Percentiles rank a stretch among this genome's conserved stretches.
These are phyloP conservation scores for Blastocystis sp. DNA, from an alignment of 352 stramenopile species.

Conservation along the genomic window DNA sequence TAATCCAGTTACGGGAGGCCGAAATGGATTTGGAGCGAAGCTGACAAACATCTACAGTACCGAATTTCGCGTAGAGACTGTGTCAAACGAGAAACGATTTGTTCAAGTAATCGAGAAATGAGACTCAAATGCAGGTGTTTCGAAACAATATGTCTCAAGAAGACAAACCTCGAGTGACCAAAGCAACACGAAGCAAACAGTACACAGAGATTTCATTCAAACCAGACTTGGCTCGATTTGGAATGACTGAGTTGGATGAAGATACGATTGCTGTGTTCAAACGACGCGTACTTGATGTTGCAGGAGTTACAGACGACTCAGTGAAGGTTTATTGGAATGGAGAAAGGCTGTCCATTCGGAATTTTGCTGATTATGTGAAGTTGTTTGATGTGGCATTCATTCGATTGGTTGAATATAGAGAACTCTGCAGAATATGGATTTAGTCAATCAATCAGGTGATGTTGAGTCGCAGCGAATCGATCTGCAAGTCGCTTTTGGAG, in stretches of 20 bases:
- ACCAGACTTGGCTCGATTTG: constrained; percentile 89
- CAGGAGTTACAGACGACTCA: constrained; percentile 81
- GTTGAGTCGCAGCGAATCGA: constrained; percentile 70
- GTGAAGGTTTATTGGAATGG: constrained; percentile 75
- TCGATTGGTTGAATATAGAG: neutral
- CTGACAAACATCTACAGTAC: constrained; percentile 99
- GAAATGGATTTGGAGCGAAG: constrained; percentile 96
- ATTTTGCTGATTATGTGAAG: constrained; percentile 91
- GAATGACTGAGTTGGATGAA: constrained; percentile 84
- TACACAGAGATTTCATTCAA: constrained; percentile 95
- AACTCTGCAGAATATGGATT: neutral
- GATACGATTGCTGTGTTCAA: constrained; percentile 86
- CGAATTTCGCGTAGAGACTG: constrained; percentile 95
- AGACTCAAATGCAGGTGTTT: constrained; percentile 82
- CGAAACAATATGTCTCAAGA: constrained; percentile 89
- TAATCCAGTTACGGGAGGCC: constrained; percentile 75
- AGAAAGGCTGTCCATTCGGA: constrained; percentile 75
- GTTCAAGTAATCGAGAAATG: constrained; percentile 66
- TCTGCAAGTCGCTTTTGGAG: constrained; percentile 80
- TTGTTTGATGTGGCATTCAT: constrained; percentile 74
- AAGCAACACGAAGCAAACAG: constrained; percentile 71
- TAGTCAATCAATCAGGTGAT: constrained; percentile 47
- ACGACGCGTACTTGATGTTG: constrained; percentile 96
- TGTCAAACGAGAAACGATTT: constrained; percentile 87
- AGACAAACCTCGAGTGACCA: constrained; percentile 76